phyloP scores from a whole-genome alignment of 2,329 filamentous ascomycete species.

The Monosporascus sp. region DNA sequence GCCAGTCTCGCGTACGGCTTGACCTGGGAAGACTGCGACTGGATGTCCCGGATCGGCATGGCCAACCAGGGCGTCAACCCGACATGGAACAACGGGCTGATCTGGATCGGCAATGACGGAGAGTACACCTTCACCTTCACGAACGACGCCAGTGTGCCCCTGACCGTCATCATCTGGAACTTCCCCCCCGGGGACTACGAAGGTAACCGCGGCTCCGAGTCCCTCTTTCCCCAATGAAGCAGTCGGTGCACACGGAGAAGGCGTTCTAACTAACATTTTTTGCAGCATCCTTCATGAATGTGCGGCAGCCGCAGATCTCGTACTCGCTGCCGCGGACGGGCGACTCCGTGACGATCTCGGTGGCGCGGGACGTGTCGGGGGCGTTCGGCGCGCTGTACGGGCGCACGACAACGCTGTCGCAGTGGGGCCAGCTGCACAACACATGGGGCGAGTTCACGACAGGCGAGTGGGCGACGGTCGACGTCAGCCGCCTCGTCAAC shows the following conservation, averaged over 20 bases:
- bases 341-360: constrained; percentile 30
- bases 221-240: too few species aligned
- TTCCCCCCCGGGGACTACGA: constrained; percentile 12
- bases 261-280: not conserved
- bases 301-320: constrained; percentile 26
- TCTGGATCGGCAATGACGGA: constrained; percentile 26
- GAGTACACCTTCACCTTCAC: constrained; percentile 24
- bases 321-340: constrained; percentile 31
- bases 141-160: constrained; percentile 17
- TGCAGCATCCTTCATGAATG: constrained; percentile 24
- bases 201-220: not conserved
- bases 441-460: constrained; percentile 40
- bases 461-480: constrained; percentile 25
- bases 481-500: constrained; percentile 35
- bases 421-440: constrained; percentile 34
- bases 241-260: too few species aligned
- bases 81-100: constrained; percentile 13
- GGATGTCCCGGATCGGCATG: not conserved
- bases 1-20: not conserved
- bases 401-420: constrained; percentile 21
- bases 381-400: constrained; percentile 34
- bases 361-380: constrained; percentile 30
- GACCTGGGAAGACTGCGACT: not conserved
- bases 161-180: constrained; percentile 25
- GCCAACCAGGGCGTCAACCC: constrained; percentile 16